phyloP scores from a whole-genome alignment of 495 filamentous ascomycete species.

The Lindgomyces ingoldianus region DNA sequence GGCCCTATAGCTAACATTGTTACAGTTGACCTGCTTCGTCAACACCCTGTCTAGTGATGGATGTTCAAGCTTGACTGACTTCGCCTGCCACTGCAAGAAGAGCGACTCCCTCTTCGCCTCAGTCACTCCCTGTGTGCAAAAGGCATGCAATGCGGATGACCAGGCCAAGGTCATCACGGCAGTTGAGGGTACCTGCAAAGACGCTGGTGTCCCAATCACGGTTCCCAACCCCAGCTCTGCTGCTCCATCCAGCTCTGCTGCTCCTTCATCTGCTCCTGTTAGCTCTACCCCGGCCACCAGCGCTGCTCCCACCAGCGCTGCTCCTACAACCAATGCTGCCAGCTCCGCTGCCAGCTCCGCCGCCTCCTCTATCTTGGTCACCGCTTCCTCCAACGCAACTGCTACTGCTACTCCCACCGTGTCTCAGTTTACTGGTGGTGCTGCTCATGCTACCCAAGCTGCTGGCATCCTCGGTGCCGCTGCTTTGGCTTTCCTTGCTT shows the following conservation, averaged over 20 bases:
- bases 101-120: constrained; percentile 42
- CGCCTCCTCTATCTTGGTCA: background rate
- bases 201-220: constrained; percentile 24
- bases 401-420: constrained; percentile 4
- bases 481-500: constrained; percentile 32
- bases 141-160: constrained; percentile 46
- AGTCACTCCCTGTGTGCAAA: constrained; percentile 52
- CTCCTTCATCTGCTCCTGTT: background rate
- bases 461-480: constrained; percentile 35
- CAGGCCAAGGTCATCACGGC: constrained; percentile 44
- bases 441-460: constrained; percentile 31
- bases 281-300: constrained; percentile 3
- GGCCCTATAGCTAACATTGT: background rate
- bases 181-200: constrained; percentile 24
- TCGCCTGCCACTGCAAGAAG: constrained; percentile 56
- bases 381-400: constrained; percentile 1
- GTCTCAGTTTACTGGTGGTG: constrained; percentile 31
- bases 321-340: constrained; percentile 2
- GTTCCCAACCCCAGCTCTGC: constrained; percentile 12
- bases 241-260: background rate
- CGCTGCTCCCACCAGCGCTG: background rate
- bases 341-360: constrained; percentile 2
- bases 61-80: constrained; percentile 51
- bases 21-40: constrained; percentile 51
- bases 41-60: constrained; percentile 48